Evolutionary conservation across 2,329 filamentous ascomycete genomes (phyloP).

Genomic region (Xylariaceae sp.): DNA sequence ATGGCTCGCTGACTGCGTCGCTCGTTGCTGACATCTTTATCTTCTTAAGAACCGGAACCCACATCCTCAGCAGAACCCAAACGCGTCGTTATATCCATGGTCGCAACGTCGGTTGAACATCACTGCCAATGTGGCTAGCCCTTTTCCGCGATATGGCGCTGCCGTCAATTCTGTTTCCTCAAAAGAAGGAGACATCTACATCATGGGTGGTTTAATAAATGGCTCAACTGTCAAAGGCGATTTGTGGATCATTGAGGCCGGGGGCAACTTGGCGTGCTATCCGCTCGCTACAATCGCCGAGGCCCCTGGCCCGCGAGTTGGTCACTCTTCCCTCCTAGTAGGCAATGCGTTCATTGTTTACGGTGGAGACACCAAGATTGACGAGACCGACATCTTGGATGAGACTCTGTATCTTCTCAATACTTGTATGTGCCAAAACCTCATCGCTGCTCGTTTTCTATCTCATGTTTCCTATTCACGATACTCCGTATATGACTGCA

Average conservation of each 20-base stretch:
- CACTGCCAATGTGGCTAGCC: constrained; percentile 67
- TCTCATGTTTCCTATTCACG: neutral
- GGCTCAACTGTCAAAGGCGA: constrained; percentile 95
- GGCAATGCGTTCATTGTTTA: constrained; percentile 99
- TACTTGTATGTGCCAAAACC: constrained; percentile 64
- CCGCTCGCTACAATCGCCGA: constrained; percentile 88
- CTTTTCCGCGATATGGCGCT: constrained; percentile 94
- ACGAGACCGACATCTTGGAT: constrained; percentile 84
- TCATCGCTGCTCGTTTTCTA: neutral
- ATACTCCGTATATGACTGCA: constrained; percentile 2
- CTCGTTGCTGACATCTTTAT: constrained; percentile 2
- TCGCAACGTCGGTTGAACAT: constrained; percentile 86
- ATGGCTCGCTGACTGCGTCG: neutral
- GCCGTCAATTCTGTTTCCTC: constrained; percentile 89
- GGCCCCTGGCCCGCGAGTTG: constrained; percentile 89
- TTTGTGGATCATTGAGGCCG: constrained; percentile 95
- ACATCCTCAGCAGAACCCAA: constrained; percentile 45
- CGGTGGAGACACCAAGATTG: constrained; percentile 95
- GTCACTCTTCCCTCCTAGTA: constrained; percentile 87
- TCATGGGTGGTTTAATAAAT: constrained; percentile 96
- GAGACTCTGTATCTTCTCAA: constrained; percentile 96
- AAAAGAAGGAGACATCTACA: constrained; percentile 94
- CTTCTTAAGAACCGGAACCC: constrained; percentile 47
- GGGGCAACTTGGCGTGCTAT: constrained; percentile 81
- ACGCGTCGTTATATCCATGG: constrained; percentile 89